These are phyloP conservation scores for Tolypocladium paradoxum DNA, from an alignment of 2,329 filamentous ascomycete genomes.

Conservation along the genomic window DNA sequence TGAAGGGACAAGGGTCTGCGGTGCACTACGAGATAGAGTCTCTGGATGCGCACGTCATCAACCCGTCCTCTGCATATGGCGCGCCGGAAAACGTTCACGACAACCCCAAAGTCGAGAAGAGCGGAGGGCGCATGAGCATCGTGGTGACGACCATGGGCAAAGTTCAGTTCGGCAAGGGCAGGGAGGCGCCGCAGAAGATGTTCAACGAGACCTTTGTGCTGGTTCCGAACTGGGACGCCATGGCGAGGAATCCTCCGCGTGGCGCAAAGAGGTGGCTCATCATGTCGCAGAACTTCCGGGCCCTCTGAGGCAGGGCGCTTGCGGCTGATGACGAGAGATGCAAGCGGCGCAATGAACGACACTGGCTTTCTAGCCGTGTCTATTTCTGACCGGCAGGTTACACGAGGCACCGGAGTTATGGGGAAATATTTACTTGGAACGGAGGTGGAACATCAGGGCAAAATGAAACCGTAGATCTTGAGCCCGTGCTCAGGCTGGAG, in stretches of 20 bases:
- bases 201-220: slow-evolving; percentile 77
- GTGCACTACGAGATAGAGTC: slow-evolving; percentile 63
- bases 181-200: slow-evolving; percentile 51
- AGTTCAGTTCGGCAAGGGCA: slow-evolving; percentile 56
- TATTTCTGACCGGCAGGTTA: not conserved
- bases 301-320: slow-evolving; percentile 24
- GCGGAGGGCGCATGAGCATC: slow-evolving; percentile 54
- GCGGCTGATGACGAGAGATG: not conserved
- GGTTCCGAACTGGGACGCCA: slow-evolving; percentile 61
- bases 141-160: slow-evolving; percentile 63
- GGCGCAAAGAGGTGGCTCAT: slow-evolving; percentile 52
- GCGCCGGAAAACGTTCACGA: slow-evolving; percentile 35
- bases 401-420: not conserved
- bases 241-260: slow-evolving; percentile 40
- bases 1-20: slow-evolving; percentile 48
- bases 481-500: not conserved
- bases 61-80: slow-evolving; percentile 50
- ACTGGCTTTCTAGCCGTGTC: not conserved
- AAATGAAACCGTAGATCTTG: not conserved
- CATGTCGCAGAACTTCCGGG: slow-evolving; percentile 61
- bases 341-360: not conserved
- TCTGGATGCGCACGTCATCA: slow-evolving; percentile 69
- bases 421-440: not conserved
- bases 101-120: slow-evolving; percentile 33
- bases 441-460: not conserved